Percentiles rank a stretch among this genome's conserved stretches.
These are phyloP conservation scores for Candida mesenterica DNA, from an alignment of 1,139 yeast genomes.

Conservation along the genomic window DNA sequence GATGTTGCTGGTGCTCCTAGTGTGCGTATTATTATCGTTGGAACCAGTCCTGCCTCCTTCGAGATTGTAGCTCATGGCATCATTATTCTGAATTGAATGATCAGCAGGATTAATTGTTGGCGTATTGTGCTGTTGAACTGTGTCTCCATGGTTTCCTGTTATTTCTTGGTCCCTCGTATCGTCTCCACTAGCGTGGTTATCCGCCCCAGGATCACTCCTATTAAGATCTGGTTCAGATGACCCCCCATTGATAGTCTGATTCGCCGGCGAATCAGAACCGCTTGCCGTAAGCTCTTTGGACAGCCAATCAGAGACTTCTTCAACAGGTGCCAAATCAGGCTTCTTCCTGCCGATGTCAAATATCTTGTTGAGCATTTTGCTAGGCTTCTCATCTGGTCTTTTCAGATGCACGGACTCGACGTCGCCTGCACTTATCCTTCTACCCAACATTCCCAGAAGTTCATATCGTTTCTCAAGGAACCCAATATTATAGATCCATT, in stretches of 20 bases:
- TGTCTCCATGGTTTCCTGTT: too few relatives aligned
- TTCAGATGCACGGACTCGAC: constrained; percentile 14
- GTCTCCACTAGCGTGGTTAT: too few relatives aligned
- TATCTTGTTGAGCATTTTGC: not conserved
- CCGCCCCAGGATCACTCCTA: too few relatives aligned
- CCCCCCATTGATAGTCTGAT: not conserved
- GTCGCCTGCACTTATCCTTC: constrained; percentile 43
- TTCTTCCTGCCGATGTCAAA: not conserved
- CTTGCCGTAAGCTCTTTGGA: not conserved
- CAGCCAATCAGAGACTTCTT: constrained; percentile 1
- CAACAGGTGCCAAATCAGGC: not conserved
- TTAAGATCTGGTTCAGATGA: too few relatives aligned
- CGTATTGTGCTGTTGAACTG: too few relatives aligned
- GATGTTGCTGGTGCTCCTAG: too few relatives aligned
- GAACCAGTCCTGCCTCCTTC: too few relatives aligned
- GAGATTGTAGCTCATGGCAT: too few relatives aligned
- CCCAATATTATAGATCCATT: constrained; percentile 48
- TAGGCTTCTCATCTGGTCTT: not conserved
- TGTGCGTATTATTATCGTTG: too few relatives aligned
- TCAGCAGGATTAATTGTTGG: too few relatives aligned
- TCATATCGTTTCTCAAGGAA: constrained; percentile 43
- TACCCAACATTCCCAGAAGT: constrained; percentile 48
- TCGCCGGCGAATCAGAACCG: not conserved
- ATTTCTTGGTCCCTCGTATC: too few relatives aligned
- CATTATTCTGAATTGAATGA: too few relatives aligned